Percentiles rank a stretch among this genome's conserved stretches.
These are phyloP conservation scores for Elaeagnus macrophylla DNA, from an alignment of 306 rosid species.

Conservation along the genomic window DNA sequence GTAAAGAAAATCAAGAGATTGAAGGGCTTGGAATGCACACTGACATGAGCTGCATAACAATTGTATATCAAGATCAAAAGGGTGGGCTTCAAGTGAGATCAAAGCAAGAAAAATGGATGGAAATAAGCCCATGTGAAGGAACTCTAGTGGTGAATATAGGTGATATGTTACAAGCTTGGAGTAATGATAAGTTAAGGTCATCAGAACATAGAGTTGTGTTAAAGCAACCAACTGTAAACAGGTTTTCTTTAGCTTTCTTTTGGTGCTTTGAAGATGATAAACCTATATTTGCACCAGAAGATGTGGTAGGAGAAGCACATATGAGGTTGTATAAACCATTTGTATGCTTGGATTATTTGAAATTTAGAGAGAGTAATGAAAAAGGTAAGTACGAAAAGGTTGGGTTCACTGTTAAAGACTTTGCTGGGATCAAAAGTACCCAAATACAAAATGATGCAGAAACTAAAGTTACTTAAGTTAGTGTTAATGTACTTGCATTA, in stretches of 20 bases:
- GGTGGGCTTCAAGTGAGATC: constrained; percentile 91
- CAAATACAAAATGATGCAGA: too few relatives aligned
- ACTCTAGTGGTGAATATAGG: constrained; percentile 81
- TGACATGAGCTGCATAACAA: constrained; percentile 87
- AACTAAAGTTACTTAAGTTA: too few relatives aligned
- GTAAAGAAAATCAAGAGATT: constrained; percentile 23
- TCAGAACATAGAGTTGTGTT: constrained; percentile 81
- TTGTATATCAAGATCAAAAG: constrained; percentile 67
- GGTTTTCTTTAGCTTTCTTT: constrained; percentile 81
- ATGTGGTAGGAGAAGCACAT: constrained; percentile 57
- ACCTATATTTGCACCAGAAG: constrained; percentile 54
- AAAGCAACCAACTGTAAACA: constrained; percentile 36
- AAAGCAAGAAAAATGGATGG: constrained; percentile 71
- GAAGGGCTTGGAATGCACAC: constrained; percentile 99
- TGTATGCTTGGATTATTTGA: constrained; percentile 63
- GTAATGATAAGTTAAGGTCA: constrained; percentile 70
- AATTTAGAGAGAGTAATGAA: constrained; percentile 73
- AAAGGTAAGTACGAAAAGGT: constrained; percentile 84
- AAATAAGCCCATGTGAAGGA: constrained; percentile 65
- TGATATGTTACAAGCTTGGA: constrained; percentile 92
- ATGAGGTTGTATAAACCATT: constrained; percentile 49
- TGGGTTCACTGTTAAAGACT: constrained; percentile 75
- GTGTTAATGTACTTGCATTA: too few relatives aligned
- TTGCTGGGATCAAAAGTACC: constrained; percentile 44
- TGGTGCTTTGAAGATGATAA: constrained; percentile 88